These are phyloP conservation scores for Lagerstroemia speciosa DNA, from an alignment of 345 rosid species.

Conservation along the genomic window DNA sequence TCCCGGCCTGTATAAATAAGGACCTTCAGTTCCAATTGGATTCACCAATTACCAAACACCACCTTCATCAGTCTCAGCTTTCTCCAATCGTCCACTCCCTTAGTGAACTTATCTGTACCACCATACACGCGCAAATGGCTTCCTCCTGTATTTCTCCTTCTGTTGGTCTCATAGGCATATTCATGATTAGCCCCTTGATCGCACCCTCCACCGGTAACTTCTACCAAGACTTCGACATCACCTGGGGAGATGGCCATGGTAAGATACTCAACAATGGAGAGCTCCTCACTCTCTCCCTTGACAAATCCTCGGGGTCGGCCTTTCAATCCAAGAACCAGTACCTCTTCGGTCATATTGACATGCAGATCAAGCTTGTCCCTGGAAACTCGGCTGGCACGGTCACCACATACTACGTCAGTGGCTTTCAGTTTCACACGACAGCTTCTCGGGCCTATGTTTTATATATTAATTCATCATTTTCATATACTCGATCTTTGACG, in stretches of 20 bases:
- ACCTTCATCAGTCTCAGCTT: no score
- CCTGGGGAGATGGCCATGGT: conserved; percentile 53
- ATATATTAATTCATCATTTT: neutral
- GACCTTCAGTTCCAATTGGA: neutral
- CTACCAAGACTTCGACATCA: conserved; percentile 32
- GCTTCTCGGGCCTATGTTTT: neutral
- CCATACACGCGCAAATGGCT: neutral
- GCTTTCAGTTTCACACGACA: neutral
- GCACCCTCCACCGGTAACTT: conserved; percentile 18
- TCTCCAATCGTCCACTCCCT: no score
- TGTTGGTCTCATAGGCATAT: neutral
- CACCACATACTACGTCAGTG: conserved; percentile 39
- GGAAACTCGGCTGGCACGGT: conserved; percentile 60
- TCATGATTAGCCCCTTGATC: neutral
- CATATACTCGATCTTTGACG: neutral
- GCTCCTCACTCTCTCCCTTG: conserved; percentile 47
- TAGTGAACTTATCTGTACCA: neutral
- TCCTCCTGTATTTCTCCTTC: neutral
- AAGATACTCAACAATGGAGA: conserved; percentile 42
- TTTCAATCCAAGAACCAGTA: conserved; percentile 43
- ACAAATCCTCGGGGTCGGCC: conserved; percentile 44
- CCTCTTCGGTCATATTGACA: conserved; percentile 35
- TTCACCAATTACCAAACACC: no score
- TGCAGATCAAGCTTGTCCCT: conserved; percentile 50
- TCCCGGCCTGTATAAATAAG: neutral